Conservation (phyloP, 371 early-diverging fungal species). For the Umbelopsis sp. region DNA sequence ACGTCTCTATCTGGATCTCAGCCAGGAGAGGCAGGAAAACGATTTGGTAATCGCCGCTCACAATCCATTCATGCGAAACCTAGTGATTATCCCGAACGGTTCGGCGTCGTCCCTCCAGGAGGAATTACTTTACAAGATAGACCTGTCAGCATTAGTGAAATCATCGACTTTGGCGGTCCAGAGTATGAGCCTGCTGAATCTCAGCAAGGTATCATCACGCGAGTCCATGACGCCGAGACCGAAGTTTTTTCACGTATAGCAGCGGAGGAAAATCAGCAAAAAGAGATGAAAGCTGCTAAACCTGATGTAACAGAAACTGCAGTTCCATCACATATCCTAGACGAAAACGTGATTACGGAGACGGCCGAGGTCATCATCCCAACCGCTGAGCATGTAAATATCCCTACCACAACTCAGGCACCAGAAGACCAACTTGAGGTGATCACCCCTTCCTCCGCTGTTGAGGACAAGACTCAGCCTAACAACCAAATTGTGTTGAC, state of each 20-base stretch:
- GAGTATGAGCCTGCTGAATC: conserved; percentile 39
- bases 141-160: conserved; percentile 54
- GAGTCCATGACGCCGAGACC: conserved; percentile 42
- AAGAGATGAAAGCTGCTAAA: background rate
- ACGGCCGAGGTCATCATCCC: background rate
- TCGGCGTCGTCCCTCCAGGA: conserved; percentile 14
- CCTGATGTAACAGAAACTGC: background rate
- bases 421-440: background rate
- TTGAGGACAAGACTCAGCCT: too few species aligned
- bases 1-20: background rate
- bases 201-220: conserved; percentile 45
- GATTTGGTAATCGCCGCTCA: background rate
- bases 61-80: conserved; percentile 2
- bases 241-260: conserved; percentile 26
- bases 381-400: background rate
- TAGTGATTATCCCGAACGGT: background rate
- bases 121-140: conserved; percentile 41
- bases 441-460: too few species aligned
- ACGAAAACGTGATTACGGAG: background rate
- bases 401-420: background rate
- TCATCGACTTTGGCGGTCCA: conserved; percentile 49
- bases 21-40: conserved; percentile 20
- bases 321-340: background rate
- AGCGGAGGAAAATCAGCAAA: conserved; percentile 1
- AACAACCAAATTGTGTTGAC: too few species aligned